Percentiles rank a stretch among this genome's conserved stretches.
Evolutionary conservation across 495 filamentous ascomycete genomes (phyloP).

Genomic region (Aspergillus wentii): DNA sequence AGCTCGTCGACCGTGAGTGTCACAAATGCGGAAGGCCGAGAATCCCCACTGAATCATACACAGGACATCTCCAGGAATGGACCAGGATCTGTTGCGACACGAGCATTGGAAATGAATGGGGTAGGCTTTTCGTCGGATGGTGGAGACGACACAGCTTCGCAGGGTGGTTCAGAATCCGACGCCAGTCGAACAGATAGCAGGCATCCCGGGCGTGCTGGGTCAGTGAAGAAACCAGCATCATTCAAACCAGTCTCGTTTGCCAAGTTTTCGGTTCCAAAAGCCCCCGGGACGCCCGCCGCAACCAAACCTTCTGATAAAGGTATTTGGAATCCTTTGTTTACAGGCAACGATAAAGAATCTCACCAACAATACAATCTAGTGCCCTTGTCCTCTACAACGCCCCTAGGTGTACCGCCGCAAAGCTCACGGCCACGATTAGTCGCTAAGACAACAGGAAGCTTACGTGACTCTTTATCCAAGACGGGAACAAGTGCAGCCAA

Average conservation of each 20-base stretch:
- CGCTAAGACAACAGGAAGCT: slow-evolving; percentile 58
- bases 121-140: slow-evolving; percentile 35
- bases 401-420: slow-evolving; percentile 35
- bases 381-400: slow-evolving; percentile 34
- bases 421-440: slow-evolving; percentile 56
- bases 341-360: not conserved
- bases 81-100: slow-evolving; percentile 30
- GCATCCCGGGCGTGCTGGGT: slow-evolving; percentile 61
- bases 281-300: slow-evolving; percentile 47
- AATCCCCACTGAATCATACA: slow-evolving; percentile 16
- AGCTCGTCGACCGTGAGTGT: slow-evolving; percentile 28
- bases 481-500: slow-evolving; percentile 35
- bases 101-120: slow-evolving; percentile 43
- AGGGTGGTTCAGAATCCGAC: slow-evolving; percentile 45
- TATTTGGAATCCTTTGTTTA: slow-evolving; percentile 19
- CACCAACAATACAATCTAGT: slow-evolving; percentile 22
- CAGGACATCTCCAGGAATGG: slow-evolving; percentile 34
- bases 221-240: slow-evolving; percentile 75
- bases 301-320: slow-evolving; percentile 55
- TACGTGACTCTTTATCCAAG: slow-evolving; percentile 49
- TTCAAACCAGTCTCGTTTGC: slow-evolving; percentile 97
- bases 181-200: slow-evolving; percentile 50
- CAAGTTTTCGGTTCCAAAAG: slow-evolving; percentile 56
- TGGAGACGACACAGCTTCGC: slow-evolving; percentile 42
- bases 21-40: too few species aligned